These are phyloP conservation scores for Backusella luteola DNA, from an alignment of 192 early-diverging fungal species.

Conservation along the genomic window DNA sequence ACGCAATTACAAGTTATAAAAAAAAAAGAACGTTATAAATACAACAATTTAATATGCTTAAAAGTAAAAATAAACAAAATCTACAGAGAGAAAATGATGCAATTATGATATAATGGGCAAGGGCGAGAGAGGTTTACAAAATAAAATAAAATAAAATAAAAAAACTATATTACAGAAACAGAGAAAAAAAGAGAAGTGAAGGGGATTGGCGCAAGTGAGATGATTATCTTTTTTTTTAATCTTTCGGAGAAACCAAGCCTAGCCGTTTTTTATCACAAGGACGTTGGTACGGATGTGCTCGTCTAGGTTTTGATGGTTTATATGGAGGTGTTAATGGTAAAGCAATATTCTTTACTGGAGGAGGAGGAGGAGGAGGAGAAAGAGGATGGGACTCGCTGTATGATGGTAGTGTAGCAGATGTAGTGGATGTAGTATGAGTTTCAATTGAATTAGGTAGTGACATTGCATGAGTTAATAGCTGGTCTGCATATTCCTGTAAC, in stretches of 20 bases:
- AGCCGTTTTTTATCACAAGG: slow-evolving; percentile 2
- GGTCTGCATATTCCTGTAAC: slow-evolving; percentile 60
- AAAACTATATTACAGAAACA: background rate
- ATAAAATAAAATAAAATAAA: background rate
- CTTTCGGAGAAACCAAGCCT: slow-evolving; percentile 10
- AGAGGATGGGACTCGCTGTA: background rate
- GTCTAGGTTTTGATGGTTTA: slow-evolving; percentile 7
- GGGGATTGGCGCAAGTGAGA: background rate
- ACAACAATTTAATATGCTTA: background rate
- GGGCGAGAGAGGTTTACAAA: background rate
- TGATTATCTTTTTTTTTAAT: background rate
- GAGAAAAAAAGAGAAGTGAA: background rate
- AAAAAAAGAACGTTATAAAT: background rate
- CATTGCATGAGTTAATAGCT: slow-evolving; percentile 44
- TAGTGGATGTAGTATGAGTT: background rate
- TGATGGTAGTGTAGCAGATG: background rate
- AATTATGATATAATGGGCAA: background rate
- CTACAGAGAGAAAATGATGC: background rate
- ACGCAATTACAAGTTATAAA: background rate
- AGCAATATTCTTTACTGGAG: background rate
- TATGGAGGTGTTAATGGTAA: slow-evolving; percentile 14
- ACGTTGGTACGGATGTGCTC: slow-evolving; percentile 2
- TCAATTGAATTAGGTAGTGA: slow-evolving; percentile 7
- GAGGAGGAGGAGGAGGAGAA: background rate
- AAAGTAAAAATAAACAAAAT: background rate